These are phyloP conservation scores for Saposhnikovia divaricata DNA, from an alignment of 129 eudicot species.

Conservation along the genomic window DNA sequence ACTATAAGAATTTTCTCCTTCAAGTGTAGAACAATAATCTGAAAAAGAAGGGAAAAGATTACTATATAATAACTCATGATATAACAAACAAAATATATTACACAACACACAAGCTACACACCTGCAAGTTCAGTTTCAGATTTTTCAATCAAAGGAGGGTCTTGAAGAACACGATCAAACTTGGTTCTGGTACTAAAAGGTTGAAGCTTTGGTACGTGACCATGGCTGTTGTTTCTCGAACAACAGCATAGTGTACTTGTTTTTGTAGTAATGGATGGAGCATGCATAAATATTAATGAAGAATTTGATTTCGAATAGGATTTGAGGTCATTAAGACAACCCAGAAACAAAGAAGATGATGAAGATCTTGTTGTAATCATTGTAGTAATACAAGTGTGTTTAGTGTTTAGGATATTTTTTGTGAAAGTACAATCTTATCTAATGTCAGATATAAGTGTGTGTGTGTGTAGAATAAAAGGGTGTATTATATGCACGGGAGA, in stretches of 20 bases:
- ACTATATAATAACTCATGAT: too few species aligned
- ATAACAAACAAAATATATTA: too few species aligned
- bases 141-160: slow-evolving; percentile 48
- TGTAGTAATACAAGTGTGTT: background rate
- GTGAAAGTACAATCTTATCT: background rate
- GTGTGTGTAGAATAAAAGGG: background rate
- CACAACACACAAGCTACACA: background rate
- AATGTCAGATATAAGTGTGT: background rate
- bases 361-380: background rate
- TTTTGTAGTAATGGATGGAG: background rate
- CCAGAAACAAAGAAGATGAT: background rate
- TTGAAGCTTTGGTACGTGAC: slow-evolving; percentile 35
- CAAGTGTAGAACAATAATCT: slow-evolving; percentile 53
- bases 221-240: slow-evolving; percentile 20
- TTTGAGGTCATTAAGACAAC: background rate
- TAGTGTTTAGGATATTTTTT: background rate
- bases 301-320: background rate
- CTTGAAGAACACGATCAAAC: slow-evolving; percentile 30
- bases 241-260: slow-evolving; percentile 15
- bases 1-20: slow-evolving; percentile 40
- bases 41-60: background rate
- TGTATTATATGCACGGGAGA: too few species aligned
- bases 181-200: slow-evolving; percentile 38
- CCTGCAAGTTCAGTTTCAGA: slow-evolving; percentile 43
- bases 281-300: background rate